These are phyloP conservation scores for Eutrema heterophyllum DNA, from an alignment of 345 rosid species.

Conservation along the genomic window DNA sequence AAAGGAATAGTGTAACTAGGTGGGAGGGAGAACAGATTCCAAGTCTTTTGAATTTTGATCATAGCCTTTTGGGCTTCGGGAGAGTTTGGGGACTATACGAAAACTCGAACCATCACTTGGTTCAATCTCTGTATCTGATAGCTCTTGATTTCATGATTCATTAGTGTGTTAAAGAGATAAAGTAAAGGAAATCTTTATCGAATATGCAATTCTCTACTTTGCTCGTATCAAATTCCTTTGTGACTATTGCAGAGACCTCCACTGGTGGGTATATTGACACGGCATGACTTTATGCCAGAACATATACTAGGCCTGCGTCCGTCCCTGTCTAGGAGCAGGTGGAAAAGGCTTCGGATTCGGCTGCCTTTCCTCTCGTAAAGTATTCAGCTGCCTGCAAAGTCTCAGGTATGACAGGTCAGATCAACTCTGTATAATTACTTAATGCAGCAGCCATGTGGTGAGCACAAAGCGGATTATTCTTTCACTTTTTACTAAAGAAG, in stretches of 20 bases:
- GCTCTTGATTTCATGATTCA: not conserved
- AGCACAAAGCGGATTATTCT: not conserved
- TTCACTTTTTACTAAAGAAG: not conserved
- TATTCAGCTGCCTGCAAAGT: not conserved
- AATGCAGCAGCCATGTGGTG: not conserved
- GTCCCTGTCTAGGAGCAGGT: constrained; percentile 41
- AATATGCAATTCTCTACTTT: not conserved
- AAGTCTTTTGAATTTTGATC: not conserved
- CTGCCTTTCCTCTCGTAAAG: constrained; percentile 35
- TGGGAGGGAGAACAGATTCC: not conserved
- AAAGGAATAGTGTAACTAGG: not conserved
- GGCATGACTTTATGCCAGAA: constrained; percentile 95
- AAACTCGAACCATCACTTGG: not conserved
- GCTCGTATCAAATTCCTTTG: not conserved
- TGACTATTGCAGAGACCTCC: constrained; percentile 59
- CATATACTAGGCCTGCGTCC: constrained; percentile 77
- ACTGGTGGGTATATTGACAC: constrained; percentile 74
- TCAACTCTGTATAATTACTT: not conserved
- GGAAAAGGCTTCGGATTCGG: constrained; percentile 69
- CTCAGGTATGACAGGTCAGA: not conserved
- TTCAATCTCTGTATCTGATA: constrained; percentile 2
- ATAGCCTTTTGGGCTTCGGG: not conserved
- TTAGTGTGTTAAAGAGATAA: not conserved
- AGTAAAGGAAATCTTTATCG: not conserved
- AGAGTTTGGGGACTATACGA: not conserved